Conservation (phyloP, 495 filamentous ascomycete species). For the Neurospora discreta region DNA sequence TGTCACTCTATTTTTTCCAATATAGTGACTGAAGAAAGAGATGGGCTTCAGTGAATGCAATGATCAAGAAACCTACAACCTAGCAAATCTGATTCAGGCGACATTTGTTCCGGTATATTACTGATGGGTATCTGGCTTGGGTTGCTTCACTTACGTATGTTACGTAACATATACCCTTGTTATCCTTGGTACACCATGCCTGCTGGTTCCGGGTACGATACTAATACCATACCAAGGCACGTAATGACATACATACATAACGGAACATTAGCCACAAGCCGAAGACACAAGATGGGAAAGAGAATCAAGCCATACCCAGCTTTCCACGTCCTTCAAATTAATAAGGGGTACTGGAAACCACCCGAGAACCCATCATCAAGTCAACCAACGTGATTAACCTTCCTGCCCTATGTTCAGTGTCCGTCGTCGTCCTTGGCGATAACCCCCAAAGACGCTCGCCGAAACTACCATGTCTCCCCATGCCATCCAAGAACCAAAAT, state of each 20-base stretch:
- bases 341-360: background rate
- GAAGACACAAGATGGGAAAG: background rate
- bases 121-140: too few species aligned
- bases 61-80: too few species aligned
- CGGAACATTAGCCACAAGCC: background rate
- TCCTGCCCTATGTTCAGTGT: background rate
- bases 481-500: background rate
- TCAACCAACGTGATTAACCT: background rate
- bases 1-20: background rate
- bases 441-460: background rate
- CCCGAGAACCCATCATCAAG: background rate
- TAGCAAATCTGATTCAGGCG: too few species aligned
- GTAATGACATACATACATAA: background rate
- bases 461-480: background rate
- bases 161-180: too few species aligned
- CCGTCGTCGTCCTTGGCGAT: background rate
- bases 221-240: background rate
- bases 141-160: too few species aligned
- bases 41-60: background rate
- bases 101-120: too few species aligned
- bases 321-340: background rate
- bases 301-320: background rate
- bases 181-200: too few species aligned
- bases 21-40: background rate
- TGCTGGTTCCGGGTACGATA: too few species aligned